phyloP scores from a whole-genome alignment of 1,139 yeast genomes.

The Taiozyma sp. region DNA sequence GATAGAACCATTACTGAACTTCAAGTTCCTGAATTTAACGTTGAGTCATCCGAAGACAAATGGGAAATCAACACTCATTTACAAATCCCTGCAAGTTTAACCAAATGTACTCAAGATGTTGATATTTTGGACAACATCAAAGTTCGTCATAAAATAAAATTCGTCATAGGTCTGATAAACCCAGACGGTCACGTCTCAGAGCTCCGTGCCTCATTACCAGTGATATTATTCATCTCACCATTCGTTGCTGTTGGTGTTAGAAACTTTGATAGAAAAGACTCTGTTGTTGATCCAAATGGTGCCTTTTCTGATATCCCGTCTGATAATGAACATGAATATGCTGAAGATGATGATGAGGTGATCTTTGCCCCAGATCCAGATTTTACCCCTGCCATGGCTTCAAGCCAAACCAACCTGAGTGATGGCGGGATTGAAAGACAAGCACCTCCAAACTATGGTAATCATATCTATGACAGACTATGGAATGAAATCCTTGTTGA shows the following conservation, averaged over 20 bases:
- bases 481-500: constrained; percentile 55
- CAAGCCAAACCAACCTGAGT: constrained; percentile 13
- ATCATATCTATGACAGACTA: constrained; percentile 77
- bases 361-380: constrained; percentile 29
- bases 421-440: constrained; percentile 23
- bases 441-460: constrained; percentile 90
- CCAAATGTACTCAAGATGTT: constrained; percentile 82
- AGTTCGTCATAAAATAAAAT: constrained; percentile 58
- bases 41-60: constrained; percentile 40
- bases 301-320: constrained; percentile 21
- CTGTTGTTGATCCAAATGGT: constrained; percentile 15
- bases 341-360: constrained; percentile 26
- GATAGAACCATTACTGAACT: constrained; percentile 51
- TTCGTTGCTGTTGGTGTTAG: constrained; percentile 66
- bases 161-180: constrained; percentile 50
- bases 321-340: constrained; percentile 14
- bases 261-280: constrained; percentile 18
- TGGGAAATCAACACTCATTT: constrained; percentile 71
- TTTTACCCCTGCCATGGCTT: constrained; percentile 15
- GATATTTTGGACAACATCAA: constrained; percentile 48
- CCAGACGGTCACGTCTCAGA: constrained; percentile 67
- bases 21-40: constrained; percentile 33
- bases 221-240: constrained; percentile 61
- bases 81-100: constrained; percentile 63
- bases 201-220: constrained; percentile 62